A percentile compares a stretch with the other conserved stretches of the same genome.
Conservation (phyloP, 331 rosid genomes). For the Phaseolus coccineus region DNA sequence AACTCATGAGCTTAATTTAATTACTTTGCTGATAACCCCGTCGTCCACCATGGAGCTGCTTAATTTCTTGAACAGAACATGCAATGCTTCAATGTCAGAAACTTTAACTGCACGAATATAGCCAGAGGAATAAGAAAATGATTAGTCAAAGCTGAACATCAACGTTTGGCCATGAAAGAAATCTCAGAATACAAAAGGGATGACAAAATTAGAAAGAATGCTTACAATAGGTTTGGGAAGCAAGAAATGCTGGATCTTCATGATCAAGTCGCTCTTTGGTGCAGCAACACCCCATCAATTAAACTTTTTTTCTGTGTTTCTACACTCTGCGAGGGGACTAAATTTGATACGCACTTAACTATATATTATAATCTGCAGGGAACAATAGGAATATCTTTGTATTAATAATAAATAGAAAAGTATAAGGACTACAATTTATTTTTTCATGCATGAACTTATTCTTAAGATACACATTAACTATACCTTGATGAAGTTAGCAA, state of each 20-base stretch:
- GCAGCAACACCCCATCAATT: slow-evolving; percentile 59
- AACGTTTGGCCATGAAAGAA: background rate
- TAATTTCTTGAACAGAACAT: slow-evolving; percentile 60
- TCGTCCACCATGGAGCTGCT: slow-evolving; percentile 68
- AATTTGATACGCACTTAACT: too few relatives aligned
- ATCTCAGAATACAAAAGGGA: slow-evolving; percentile 13
- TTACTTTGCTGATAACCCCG: slow-evolving; percentile 63
- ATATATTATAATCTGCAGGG: background rate
- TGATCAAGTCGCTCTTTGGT: slow-evolving; percentile 48
- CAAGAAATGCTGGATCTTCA: slow-evolving; percentile 55
- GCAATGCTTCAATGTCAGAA: slow-evolving; percentile 55
- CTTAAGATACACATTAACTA: background rate
- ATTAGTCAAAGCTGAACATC: background rate
- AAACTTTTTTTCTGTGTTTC: background rate
- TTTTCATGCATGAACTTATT: background rate
- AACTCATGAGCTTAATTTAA: slow-evolving; percentile 19
- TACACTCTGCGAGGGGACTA: background rate
- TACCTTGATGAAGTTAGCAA: background rate
- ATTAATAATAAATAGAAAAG: background rate
- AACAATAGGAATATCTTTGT: background rate
- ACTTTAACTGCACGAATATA: slow-evolving; percentile 46
- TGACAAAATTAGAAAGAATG: background rate
- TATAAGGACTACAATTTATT: background rate
- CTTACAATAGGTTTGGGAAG: slow-evolving; percentile 64
- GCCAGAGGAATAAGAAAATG: background rate